Evolutionary conservation across 139 green algal genomes (phyloP).

Genomic region (Haematococcus lacustris): DNA sequence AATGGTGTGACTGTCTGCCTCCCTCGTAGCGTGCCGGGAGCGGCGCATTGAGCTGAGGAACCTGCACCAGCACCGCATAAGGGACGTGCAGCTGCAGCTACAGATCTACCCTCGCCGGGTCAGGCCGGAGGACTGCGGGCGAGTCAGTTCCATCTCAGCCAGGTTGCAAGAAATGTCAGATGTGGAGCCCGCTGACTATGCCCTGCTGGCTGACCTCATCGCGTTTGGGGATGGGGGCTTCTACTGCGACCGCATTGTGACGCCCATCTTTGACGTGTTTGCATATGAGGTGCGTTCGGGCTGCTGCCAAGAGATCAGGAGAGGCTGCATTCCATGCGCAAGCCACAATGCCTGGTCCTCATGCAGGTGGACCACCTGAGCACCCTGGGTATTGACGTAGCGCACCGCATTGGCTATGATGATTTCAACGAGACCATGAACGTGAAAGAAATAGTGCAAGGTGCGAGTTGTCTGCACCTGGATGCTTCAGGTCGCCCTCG

Average conservation of each 20-base stretch:
- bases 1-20: too few relatives aligned
- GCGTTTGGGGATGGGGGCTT: conserved; percentile 39
- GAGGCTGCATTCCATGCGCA: too few relatives aligned
- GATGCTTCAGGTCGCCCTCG: too few relatives aligned
- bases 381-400: conserved; percentile 36
- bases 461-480: too few relatives aligned
- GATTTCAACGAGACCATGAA: conserved; percentile 76
- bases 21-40: too few relatives aligned
- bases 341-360: too few relatives aligned
- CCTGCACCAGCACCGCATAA: conserved; percentile 23
- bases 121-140: conserved; percentile 40
- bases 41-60: conserved; percentile 29
- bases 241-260: conserved; percentile 39
- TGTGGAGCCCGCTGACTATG: conserved; percentile 5
- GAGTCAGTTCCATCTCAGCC: conserved; percentile 23
- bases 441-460: conserved; percentile 20
- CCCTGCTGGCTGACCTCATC: conserved; percentile 26
- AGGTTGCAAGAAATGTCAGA: conserved; percentile 14
- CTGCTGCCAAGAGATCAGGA: neutral
- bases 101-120: conserved; percentile 23
- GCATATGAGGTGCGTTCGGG: conserved; percentile 20
- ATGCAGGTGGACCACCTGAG: conserved; percentile 36
- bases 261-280: conserved; percentile 41
- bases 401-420: conserved; percentile 45
- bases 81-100: conserved; percentile 21